Percentiles rank a stretch among this genome's conserved stretches.
These are phyloP conservation scores for Raphidocelis subcapitata DNA, from an alignment of 139 green algal genomes.

Conservation along the genomic window DNA sequence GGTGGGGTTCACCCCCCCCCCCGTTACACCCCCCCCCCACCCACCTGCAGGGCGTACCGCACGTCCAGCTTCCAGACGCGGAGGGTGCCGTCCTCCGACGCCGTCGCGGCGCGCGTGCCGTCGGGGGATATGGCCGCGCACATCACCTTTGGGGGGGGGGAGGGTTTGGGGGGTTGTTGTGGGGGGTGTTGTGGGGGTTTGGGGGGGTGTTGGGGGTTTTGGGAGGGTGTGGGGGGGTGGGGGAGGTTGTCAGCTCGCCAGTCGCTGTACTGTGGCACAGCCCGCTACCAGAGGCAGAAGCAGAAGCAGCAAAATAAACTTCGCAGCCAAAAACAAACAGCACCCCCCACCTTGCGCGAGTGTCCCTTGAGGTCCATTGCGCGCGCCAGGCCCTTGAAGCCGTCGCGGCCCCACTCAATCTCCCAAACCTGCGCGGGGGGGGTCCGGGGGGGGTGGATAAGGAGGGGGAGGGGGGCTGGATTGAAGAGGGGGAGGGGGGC, in stretches of 20 bases:
- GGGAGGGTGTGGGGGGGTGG: too few species aligned
- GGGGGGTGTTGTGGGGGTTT: too few species aligned
- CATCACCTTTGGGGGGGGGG: constrained; percentile 30
- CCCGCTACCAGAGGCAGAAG: constrained; percentile 20
- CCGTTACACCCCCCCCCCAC: too few species aligned
- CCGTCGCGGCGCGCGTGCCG: constrained; percentile 37
- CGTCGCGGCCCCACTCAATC: constrained; percentile 21
- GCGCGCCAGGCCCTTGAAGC: constrained; percentile 12
- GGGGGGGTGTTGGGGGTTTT: too few species aligned
- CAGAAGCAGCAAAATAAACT: not conserved
- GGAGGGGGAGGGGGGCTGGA: too few species aligned
- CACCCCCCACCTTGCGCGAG: constrained; percentile 1
- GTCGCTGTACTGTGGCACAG: constrained; percentile 27
- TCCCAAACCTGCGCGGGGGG: constrained; percentile 19
- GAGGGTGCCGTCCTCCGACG: constrained; percentile 34
- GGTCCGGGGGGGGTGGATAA: too few species aligned
- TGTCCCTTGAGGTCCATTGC: constrained; percentile 43
- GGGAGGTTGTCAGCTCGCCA: constrained; percentile 45
- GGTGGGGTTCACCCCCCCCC: too few species aligned
- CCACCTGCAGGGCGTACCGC: constrained; percentile 29
- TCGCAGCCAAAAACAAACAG: too few species aligned
- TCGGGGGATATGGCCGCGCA: constrained; percentile 45
- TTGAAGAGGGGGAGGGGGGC: too few species aligned
- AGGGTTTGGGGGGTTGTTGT: too few species aligned
- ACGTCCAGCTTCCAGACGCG: constrained; percentile 53